Base-by-base conservation (phyloP, 225 moss, liverwort and hornwort species). In the Sphagnum contortum region DNA sequence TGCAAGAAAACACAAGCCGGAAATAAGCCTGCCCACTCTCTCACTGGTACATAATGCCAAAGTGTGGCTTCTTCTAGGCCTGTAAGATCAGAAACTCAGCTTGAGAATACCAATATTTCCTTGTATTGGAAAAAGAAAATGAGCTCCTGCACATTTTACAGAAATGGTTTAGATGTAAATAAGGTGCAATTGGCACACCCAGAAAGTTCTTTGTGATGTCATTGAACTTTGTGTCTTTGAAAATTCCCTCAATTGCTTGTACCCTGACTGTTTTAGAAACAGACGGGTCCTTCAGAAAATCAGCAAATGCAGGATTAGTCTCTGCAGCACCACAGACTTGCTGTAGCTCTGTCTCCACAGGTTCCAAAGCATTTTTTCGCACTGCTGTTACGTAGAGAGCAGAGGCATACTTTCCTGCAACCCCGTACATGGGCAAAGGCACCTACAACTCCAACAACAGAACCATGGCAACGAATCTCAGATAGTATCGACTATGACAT, bases 141-240 rank as follows among this genome's bases (percentile, higher is more conserved):
- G 9, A 12, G 11, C 4, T 9, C 14, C 48, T 6, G 45, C 44
- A 45, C 10, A 3, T 48, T n/a, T 3, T 4, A 51, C 46, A 60
- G 48, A 59, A 13, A 50, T 5, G 45, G 44, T 0, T 2, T 5
- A 2, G 0, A 14, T 53, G 8, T 53, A 9, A 9, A 2, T 2
- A 45, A 52, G 29, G 29, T 29, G 29, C 29, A 29, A 29, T 29
- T 29, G 29, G 29, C 29, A 29, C 29, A 29, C 76, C 74, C 64
- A 92, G 50, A 67, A 96, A 87, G 52, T 96, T 96, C 82, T 92
- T 92, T 45, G 96, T 96, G 50, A 96, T 67, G 66, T 87, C 80
- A 48, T 51, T 74, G 57, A 83, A 90, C 69, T 64, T 83, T 5
- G 95, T 81, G 57, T 82, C 79, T 73, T 84, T 88, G 63, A 95